Evolutionary conservation across 2,329 filamentous ascomycete species (phyloP), one percentile per base, ranked within the genome.

Genomic region (Diaporthe citrichinensis): DNA sequence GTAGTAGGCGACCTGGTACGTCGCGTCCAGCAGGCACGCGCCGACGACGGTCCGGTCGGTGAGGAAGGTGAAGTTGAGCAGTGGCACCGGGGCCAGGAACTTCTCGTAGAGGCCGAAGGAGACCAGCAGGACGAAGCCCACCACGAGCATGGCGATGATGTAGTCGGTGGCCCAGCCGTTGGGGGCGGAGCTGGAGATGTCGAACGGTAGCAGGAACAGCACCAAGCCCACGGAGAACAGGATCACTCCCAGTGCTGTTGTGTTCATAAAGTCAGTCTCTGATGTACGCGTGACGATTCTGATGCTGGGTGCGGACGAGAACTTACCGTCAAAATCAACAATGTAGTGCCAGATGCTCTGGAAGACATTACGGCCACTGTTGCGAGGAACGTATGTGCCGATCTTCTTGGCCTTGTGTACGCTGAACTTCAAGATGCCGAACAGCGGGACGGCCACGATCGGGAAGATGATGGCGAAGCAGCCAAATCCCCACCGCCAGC

Each of bases 181-280:
- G 20, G 86, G 86, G 0, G 88, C 86, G 3, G 81, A 79, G 10
- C 79, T 77, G 25, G 88, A 87, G 20, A 94, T 85, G 6, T 87
- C 92, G 80, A 94, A 91, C 0, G 93, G 92, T 0, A 94, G 87
- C 20, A 94, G 83, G 79, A 94, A 92, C 23, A 92, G 81, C 2
- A 88, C 86, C 28, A 92, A 86, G 7, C 91, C 92, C 5, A 83
- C 85, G 6, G 88, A 86, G 78, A 93, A 87, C 8, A 93, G 82
- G 39, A 92, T 74, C 41, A 92, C 86, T 0, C 92, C 91, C 4
- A 89, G 77, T 5, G 87, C 83, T 84, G 17, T 51, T 59, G 14
- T 44, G 39, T 20, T 41, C 23, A 1, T 34, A 57, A 1, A 20
- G 58, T 53, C 44, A 58, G 36, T 39, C 6, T 15, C 12, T 53